Evolutionary conservation across 768 basidiomycete species (phyloP), one percentile per base, ranked within the genome.

Genomic region (Russula abietina): DNA sequence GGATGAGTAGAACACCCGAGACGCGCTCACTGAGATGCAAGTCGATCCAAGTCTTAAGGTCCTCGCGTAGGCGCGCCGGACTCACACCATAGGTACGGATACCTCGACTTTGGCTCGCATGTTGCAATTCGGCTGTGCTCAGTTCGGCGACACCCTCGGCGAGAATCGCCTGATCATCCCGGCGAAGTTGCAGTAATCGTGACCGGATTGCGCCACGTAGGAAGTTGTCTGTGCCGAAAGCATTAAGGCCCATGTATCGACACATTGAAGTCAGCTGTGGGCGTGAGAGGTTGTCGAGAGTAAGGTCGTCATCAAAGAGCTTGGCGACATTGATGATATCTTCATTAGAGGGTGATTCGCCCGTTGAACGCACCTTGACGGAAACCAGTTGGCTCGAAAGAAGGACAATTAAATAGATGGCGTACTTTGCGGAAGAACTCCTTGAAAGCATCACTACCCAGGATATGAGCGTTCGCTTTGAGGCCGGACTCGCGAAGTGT

Each of bases 181-280:
- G 82, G 57, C 93, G 83, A 67, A 99, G 81, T 70, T 89, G 82
- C 66, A 88, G 78, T 28, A 99, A 79, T 32, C 93, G 84, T 48
- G 84, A 83, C 28, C 93, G 88, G 72, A 99, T 91, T 39, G 89
- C 85, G 39, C 93, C 93, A 51, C 96, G 89, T 49, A 99, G 81
- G 77, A 97, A 98, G 76, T 98, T 98, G 75, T 99, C 97, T 17
- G 96, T 98, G 50, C 97, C 97, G 71, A 98, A 99, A 3, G 96
- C 95, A 76, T 98, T 96, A 70, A 98, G 83, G 59, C 89, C 92
- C 93, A 99, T 97, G 73, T 99, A 98, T 61, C 93, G 83, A 69
- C 87, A 97, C 89, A 96, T 97, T 0, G 93, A 95, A 22, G 96
- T 93, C 32, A 98, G 83, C 75, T 98, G 97, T n/a, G 97, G 97